Base-by-base conservation (phyloP, 306 rosid genomes). In the Canavalia gladiata region DNA sequence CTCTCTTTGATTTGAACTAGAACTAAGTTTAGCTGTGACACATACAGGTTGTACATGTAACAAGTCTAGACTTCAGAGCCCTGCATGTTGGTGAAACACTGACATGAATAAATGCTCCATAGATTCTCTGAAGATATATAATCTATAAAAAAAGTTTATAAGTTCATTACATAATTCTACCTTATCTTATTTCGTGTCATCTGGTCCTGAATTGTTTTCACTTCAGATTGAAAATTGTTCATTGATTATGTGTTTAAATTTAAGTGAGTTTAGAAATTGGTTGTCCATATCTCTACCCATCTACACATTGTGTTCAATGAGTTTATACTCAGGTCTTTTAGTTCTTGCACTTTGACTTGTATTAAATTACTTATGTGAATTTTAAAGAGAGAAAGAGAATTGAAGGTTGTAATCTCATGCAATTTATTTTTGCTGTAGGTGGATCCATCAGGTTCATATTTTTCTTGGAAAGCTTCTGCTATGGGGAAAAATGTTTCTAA, bases 401-500 rank as follows among this genome's bases (percentile, higher is more conserved):
- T 68, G 33, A 76, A 60, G 60, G 46, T 52, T 68, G 65, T 52
- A 45, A 62, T 63, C 37, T 79, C 60, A 31, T 75, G 77, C 56
- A 29, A 79, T 78, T 52, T 84, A 57, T 74, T 74, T 45, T 54
- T 77, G 33, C 75, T 86, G 50, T 82, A 95, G 99, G 98, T 95
- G 70, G 99, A 95, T 85, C 99, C 97, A 46, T 95, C 98, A 0
- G 99, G 98, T 82, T 93, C 97, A 25, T 95, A 93, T 81, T 95
- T 95, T 85, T 93, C 99, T 28, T 95, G 99, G 98, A 93, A 95
- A 81, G 98, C 99, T 50, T 95, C 97, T 18, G 99, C 98, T 63
- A 93, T 93, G 99, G 99, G 99, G 75, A 95, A 95, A 81, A 95
- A 95, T 87, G 98, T 95, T 79, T 95, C 99, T 43, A 93, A 93